These are phyloP conservation scores for Pythium myriotylum DNA, from an alignment of 352 stramenopile genomes.

Conservation along the genomic window DNA sequence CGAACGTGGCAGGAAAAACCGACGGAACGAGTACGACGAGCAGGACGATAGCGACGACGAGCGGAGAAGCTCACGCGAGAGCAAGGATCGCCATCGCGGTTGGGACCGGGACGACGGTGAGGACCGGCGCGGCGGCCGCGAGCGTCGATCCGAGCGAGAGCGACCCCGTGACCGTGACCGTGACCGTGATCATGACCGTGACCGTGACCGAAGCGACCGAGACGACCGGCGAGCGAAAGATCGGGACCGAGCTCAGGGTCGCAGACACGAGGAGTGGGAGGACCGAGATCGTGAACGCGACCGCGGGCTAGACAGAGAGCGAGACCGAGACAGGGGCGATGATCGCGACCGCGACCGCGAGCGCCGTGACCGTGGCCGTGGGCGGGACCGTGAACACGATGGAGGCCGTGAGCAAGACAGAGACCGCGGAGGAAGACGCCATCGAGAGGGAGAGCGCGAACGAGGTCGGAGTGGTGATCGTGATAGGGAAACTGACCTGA, in stretches of 20 bases:
- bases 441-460: neutral
- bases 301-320: neutral
- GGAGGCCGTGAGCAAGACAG: conserved; percentile 2
- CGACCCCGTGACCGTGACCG: conserved; percentile 6
- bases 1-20: neutral
- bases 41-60: conserved; percentile 7
- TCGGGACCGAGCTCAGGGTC: conserved; percentile 6
- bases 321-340: neutral
- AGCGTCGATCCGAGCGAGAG: neutral
- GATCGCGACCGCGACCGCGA: conserved; percentile 1
- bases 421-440: conserved; percentile 2
- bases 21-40: conserved; percentile 17
- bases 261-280: conserved; percentile 5
- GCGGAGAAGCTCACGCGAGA: neutral
- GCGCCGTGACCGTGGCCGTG: conserved; percentile 1
- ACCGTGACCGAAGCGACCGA: neutral
- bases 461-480: conserved; percentile 1
- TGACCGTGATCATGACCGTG: conserved; percentile 29
- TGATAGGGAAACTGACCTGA: neutral
- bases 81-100: conserved; percentile 22
- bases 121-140: neutral
- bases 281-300: conserved; percentile 13
- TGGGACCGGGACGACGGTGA: conserved; percentile 28
- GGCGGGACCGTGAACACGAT: neutral
- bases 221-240: neutral